These are phyloP conservation scores for Pyracantha coccinea DNA, from an alignment of 331 rosid genomes.

Conservation along the genomic window DNA sequence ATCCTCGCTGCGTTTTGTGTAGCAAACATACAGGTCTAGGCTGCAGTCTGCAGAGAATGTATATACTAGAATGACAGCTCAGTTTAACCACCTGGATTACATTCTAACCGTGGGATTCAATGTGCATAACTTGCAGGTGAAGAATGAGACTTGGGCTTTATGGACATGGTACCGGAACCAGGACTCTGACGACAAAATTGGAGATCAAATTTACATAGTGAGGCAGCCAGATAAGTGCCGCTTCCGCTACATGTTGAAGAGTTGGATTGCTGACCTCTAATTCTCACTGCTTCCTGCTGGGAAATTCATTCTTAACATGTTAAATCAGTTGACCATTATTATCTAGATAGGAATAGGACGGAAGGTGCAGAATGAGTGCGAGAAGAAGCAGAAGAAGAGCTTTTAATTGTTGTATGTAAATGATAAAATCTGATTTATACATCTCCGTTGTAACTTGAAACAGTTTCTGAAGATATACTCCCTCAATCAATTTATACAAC, in stretches of 20 bases:
- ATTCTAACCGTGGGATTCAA: conserved; percentile 3
- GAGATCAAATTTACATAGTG: conserved; percentile 74
- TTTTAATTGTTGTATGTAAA: background rate
- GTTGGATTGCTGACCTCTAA: conserved; percentile 23
- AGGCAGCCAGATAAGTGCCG: conserved; percentile 56
- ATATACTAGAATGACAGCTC: background rate
- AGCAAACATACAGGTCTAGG: background rate
- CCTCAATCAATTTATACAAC: no score
- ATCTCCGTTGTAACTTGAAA: background rate
- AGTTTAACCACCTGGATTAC: background rate
- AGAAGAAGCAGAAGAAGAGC: no score
- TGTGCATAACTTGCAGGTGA: conserved; percentile 41
- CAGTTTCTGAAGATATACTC: no score
- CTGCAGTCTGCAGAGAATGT: no score
- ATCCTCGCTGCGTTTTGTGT: background rate
- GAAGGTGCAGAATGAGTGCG: background rate
- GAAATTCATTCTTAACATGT: background rate
- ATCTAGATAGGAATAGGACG: background rate
- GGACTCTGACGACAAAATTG: conserved; percentile 46
- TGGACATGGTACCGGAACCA: conserved; percentile 86
- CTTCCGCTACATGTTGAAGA: conserved; percentile 3
- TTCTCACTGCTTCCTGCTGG: background rate
- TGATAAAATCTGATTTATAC: background rate
- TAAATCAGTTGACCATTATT: background rate
- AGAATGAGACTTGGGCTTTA: conserved; percentile 75